Conservation (phyloP, 2,329 filamentous ascomycete species). For the Neopestalotiopsis sp. region DNA sequence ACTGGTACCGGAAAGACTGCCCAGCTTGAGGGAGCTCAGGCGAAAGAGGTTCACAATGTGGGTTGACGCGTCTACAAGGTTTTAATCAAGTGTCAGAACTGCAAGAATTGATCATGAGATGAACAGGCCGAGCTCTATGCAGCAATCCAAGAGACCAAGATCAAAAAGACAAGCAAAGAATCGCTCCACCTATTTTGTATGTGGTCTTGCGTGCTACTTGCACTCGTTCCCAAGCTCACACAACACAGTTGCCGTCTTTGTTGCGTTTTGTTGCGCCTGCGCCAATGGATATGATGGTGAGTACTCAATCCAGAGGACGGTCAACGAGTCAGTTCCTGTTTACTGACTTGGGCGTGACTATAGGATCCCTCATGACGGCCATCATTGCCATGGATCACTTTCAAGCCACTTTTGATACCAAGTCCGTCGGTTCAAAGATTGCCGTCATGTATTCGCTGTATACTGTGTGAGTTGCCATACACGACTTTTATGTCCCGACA, state of each 20-base stretch:
- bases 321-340: not conserved
- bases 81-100: not conserved
- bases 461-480: constrained; percentile 46
- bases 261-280: constrained; percentile 52
- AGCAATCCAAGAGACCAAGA: constrained; percentile 51
- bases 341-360: constrained; percentile 18
- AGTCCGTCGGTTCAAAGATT: constrained; percentile 43
- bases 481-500: not conserved
- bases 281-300: constrained; percentile 54
- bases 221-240: not conserved
- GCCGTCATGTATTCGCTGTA: constrained; percentile 53
- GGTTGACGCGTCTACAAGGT: constrained; percentile 24
- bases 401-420: constrained; percentile 44
- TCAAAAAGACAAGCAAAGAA: constrained; percentile 47
- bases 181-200: constrained; percentile 48
- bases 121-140: constrained; percentile 53
- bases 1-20: constrained; percentile 36
- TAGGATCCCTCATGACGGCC: constrained; percentile 49
- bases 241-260: constrained; percentile 46
- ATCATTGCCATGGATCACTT: constrained; percentile 52
- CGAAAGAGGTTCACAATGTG: constrained; percentile 49
- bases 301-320: not conserved
- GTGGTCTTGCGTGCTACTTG: constrained; percentile 20
- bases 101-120: not conserved
- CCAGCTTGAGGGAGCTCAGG: constrained; percentile 39